phyloP scores from a whole-genome alignment of 305 asterid species.

The Solanum hybrid region DNA sequence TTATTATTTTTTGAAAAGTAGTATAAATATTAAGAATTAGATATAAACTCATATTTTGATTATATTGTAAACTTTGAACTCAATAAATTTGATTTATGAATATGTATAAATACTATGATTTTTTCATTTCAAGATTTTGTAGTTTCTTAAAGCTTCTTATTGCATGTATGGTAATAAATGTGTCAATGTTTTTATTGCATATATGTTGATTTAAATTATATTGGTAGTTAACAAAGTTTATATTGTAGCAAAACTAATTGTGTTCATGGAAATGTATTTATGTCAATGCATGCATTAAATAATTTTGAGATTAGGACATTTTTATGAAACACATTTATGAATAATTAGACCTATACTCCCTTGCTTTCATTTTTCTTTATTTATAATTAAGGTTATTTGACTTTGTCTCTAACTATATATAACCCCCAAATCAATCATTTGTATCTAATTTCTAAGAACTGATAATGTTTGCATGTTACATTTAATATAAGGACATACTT shows the following conservation, averaged over 20 bases:
- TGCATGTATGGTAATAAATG: neutral
- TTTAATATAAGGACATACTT: neutral
- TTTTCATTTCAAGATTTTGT: neutral
- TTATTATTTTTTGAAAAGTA: neutral
- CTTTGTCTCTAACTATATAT: neutral
- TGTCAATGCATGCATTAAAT: neutral
- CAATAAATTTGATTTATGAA: neutral
- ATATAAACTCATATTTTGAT: neutral
- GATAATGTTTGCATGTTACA: neutral
- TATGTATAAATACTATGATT: neutral
- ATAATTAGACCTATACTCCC: neutral
- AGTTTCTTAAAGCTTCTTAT: neutral
- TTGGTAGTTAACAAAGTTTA: neutral
- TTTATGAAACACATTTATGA: neutral
- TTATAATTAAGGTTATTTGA: neutral
- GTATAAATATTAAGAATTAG: neutral
- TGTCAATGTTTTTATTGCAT: neutral
- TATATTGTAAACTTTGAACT: neutral
- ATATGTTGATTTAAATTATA: neutral
- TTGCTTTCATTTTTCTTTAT: neutral
- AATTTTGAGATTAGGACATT: neutral
- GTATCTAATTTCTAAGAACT: neutral
- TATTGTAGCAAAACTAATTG: neutral
- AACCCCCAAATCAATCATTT: neutral
- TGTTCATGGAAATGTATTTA: neutral